These are phyloP conservation scores for Fomitopsis pulvina DNA, from an alignment of 768 basidiomycete species.

Conservation along the genomic window DNA sequence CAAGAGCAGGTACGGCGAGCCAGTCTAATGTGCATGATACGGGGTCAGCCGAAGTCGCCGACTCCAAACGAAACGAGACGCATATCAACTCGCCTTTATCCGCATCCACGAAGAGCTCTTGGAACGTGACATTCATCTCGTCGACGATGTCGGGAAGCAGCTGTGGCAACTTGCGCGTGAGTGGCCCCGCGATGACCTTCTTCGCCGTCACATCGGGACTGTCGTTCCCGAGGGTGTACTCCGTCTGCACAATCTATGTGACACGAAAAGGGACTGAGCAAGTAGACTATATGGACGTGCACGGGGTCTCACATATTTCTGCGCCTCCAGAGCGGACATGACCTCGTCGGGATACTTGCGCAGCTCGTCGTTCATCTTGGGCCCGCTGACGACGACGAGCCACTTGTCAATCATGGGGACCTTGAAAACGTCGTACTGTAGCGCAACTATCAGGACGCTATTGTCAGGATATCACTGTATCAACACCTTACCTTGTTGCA, in stretches of 20 bases:
- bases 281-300: no score
- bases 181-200: constrained; percentile 17
- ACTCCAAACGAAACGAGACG: no score
- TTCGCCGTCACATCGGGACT: neutral
- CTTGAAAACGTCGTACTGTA: constrained; percentile 29
- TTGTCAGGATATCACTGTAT: no score
- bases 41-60: no score
- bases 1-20: neutral
- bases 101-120: constrained; percentile 1
- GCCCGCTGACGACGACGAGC: constrained; percentile 38
- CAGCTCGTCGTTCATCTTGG: constrained; percentile 40
- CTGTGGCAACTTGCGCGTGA: constrained; percentile 19
- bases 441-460: no score
- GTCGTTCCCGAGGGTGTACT: neutral
- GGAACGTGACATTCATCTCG: constrained; percentile 8
- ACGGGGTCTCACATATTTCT: constrained; percentile 29
- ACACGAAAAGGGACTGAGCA: constrained; percentile 9
- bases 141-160: constrained; percentile 17
- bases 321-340: constrained; percentile 35
- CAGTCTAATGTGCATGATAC: no score
- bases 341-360: constrained; percentile 38
- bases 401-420: constrained; percentile 37
- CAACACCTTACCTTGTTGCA: constrained; percentile 16
- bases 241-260: neutral
- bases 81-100: neutral